phyloP scores from a whole-genome alignment of 1,284 basidiomycete species.

The Trichosporon sp. region DNA sequence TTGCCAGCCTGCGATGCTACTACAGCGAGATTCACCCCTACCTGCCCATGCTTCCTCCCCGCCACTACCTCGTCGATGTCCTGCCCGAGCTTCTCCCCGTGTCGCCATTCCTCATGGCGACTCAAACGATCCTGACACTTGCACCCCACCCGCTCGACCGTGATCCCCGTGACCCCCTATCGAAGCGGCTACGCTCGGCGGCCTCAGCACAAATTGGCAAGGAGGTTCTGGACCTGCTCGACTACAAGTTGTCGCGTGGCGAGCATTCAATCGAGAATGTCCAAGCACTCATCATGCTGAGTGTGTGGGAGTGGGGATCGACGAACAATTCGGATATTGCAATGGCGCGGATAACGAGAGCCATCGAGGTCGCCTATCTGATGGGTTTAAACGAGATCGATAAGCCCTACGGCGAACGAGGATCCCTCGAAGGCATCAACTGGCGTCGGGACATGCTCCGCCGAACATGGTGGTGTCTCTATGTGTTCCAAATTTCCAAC shows the following conservation, averaged over 20 bases:
- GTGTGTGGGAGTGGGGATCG: slow-evolving; percentile 48
- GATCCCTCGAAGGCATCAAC: slow-evolving; percentile 40
- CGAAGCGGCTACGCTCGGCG: slow-evolving; percentile 37
- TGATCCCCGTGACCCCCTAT: slow-evolving; percentile 33
- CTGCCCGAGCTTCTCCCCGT: slow-evolving; percentile 31
- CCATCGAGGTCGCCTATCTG: slow-evolving; percentile 44
- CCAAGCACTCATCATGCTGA: slow-evolving; percentile 44
- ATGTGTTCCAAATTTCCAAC: slow-evolving; percentile 36
- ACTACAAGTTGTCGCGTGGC: slow-evolving; percentile 11
- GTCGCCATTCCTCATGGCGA: slow-evolving; percentile 48
- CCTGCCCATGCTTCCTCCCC: slow-evolving; percentile 45
- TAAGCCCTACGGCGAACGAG: slow-evolving; percentile 13
- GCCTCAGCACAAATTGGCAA: slow-evolving; percentile 29
- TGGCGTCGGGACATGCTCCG: slow-evolving; percentile 46
- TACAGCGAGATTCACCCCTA: slow-evolving; percentile 50
- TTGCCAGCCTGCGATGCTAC: slow-evolving; percentile 39
- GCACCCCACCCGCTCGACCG: slow-evolving; percentile 45
- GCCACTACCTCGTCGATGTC: slow-evolving; percentile 35
- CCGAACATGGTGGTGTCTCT: slow-evolving; percentile 49
- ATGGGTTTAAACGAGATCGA: slow-evolving; percentile 46
- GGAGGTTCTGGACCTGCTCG: slow-evolving; percentile 25
- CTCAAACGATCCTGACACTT: slow-evolving; percentile 47
- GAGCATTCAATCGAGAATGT: slow-evolving; percentile 37
- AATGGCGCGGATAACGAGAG: slow-evolving; percentile 30
- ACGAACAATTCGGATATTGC: slow-evolving; percentile 34